Percentiles rank a stretch among this genome's conserved stretches.
phyloP scores from a whole-genome alignment of 2,329 filamentous ascomycete genomes.

The Colletotrichum chlorophyti region DNA sequence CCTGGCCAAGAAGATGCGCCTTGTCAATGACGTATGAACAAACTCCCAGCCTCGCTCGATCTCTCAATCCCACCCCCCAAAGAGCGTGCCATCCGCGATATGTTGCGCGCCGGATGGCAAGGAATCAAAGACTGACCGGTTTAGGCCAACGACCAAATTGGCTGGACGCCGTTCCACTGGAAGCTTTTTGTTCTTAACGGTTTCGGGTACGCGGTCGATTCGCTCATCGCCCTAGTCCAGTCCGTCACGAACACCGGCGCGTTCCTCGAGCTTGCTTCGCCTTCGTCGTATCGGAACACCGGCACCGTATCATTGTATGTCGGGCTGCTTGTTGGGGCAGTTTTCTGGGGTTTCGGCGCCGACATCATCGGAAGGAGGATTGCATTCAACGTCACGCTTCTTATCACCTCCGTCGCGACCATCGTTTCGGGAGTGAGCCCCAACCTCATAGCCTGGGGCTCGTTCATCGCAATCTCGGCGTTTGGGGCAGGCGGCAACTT shows the following conservation, averaged over 20 bases:
- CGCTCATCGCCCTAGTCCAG: slow-evolving; percentile 60
- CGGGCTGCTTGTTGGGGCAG: slow-evolving; percentile 54
- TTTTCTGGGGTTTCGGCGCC: slow-evolving; percentile 70
- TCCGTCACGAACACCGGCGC: slow-evolving; percentile 52
- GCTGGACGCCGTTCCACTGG: slow-evolving; percentile 64
- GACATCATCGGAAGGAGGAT: slow-evolving; percentile 69
- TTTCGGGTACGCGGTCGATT: slow-evolving; percentile 61
- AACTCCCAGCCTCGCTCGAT: background rate
- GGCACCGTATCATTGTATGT: slow-evolving; percentile 64
- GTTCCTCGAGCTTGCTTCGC: slow-evolving; percentile 36
- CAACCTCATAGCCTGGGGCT: slow-evolving; percentile 64
- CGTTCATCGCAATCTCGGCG: slow-evolving; percentile 63
- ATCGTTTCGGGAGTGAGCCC: slow-evolving; percentile 68
- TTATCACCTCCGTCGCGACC: slow-evolving; percentile 64
- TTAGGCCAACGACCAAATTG: slow-evolving; percentile 64
- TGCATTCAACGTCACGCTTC: slow-evolving; percentile 68
- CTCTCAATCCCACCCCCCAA: background rate
- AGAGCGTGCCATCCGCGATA: too few species aligned
- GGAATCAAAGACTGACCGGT: slow-evolving; percentile 6
- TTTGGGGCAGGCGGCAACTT: slow-evolving; percentile 71
- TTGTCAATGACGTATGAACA: slow-evolving; percentile 68
- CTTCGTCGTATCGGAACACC: slow-evolving; percentile 53
- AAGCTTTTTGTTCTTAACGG: slow-evolving; percentile 69
- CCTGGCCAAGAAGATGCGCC: slow-evolving; percentile 70
- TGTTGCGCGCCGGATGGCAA: too few species aligned